Evolutionary conservation across 148 eudicot species (phyloP).

Genomic region (Rhododendron molle): DNA sequence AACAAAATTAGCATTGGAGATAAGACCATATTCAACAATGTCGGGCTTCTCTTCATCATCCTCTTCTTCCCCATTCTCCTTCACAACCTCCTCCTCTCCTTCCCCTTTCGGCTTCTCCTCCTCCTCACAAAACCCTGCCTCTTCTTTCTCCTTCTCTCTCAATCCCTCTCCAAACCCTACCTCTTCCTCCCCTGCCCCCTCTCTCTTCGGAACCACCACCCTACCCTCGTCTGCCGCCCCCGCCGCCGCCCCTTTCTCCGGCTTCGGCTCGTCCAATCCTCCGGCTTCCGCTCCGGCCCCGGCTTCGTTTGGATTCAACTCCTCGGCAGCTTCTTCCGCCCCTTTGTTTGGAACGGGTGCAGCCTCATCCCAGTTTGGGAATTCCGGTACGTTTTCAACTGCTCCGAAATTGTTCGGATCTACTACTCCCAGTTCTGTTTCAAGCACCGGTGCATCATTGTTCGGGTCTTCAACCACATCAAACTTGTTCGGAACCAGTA

Average conservation of each 20-base stretch:
- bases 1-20: background rate
- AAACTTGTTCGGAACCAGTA: too few relatives aligned
- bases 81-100: background rate
- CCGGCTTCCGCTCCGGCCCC: background rate
- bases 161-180: too few relatives aligned
- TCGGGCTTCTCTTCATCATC: constrained; percentile 12
- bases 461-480: too few relatives aligned
- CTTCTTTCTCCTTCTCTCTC: too few relatives aligned
- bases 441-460: too few relatives aligned
- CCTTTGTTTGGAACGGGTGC: too few relatives aligned
- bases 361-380: too few relatives aligned
- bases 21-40: constrained; percentile 9
- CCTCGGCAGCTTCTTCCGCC: background rate
- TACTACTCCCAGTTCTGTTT: too few relatives aligned
- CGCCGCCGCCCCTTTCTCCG: background rate
- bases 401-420: too few relatives aligned
- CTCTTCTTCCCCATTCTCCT: too few relatives aligned
- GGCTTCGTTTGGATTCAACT: constrained; percentile 6
- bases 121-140: constrained; percentile 1
- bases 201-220: background rate
- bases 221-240: background rate
- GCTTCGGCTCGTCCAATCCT: constrained; percentile 15
- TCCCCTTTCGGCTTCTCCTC: background rate
- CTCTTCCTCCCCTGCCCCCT: constrained; percentile 1
- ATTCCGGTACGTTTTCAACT: too few relatives aligned